Percentiles rank a stretch among this genome's conserved stretches.
Evolutionary conservation across 768 basidiomycete genomes (phyloP).

Genomic region (Collybiopsis luxurians): DNA sequence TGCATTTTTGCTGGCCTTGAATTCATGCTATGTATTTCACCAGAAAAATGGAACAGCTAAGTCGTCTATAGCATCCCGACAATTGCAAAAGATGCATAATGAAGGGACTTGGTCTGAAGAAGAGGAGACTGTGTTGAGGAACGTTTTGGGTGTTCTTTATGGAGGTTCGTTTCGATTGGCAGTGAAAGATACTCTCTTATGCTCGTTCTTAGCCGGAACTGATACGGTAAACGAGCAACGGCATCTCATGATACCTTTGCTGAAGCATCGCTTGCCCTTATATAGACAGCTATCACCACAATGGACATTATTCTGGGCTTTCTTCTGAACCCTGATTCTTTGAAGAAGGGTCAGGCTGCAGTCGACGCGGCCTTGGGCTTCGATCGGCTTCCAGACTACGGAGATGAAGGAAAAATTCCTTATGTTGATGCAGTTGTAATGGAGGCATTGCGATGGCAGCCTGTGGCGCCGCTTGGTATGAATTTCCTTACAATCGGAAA

Average conservation of each 20-base stretch:
- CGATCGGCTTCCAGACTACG: constrained; percentile 21
- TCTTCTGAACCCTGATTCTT: constrained; percentile 19
- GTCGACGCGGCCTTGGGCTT: constrained; percentile 21
- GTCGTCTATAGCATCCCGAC: constrained; percentile 32
- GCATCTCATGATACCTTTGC: neutral
- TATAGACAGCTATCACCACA: constrained; percentile 10
- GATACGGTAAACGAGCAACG: constrained; percentile 4
- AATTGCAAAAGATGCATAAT: constrained; percentile 7
- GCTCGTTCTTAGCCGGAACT: constrained; percentile 4
- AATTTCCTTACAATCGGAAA: neutral
- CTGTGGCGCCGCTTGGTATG: constrained; percentile 17
- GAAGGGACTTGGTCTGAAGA: constrained; percentile 2
- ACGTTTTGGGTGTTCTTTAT: constrained; percentile 2
- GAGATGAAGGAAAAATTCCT: constrained; percentile 17
- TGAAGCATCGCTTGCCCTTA: neutral
- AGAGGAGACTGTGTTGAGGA: neutral
- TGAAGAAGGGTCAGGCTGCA: constrained; percentile 22
- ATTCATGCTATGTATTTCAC: constrained; percentile 10
- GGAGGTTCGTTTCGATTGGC: neutral
- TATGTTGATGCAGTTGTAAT: constrained; percentile 21
- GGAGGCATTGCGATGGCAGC: constrained; percentile 21
- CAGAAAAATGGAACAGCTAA: constrained; percentile 34
- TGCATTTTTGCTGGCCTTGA: constrained; percentile 9
- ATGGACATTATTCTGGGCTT: constrained; percentile 20
- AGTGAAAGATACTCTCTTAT: neutral